Percentiles rank a stretch among this genome's conserved stretches.
Conservation (phyloP, 2,329 filamentous ascomycete species). For the Penicillium thymicola region DNA sequence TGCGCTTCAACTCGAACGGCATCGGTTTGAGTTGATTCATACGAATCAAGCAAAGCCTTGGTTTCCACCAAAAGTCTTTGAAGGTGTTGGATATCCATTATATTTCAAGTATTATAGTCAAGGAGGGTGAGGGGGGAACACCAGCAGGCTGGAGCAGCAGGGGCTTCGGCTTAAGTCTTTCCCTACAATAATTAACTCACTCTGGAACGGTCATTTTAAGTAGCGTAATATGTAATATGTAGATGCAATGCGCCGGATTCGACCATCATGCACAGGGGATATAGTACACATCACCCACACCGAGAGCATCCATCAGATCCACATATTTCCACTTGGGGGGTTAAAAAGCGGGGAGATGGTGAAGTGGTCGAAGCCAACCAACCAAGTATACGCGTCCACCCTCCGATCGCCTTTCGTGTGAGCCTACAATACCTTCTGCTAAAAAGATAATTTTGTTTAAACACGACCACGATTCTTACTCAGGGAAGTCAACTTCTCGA, state of each 20-base stretch:
- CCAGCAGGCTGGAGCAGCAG: background rate
- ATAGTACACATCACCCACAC: background rate
- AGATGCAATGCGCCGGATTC: too few relatives aligned
- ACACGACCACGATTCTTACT: too few relatives aligned
- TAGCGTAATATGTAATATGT: too few relatives aligned
- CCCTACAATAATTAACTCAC: too few relatives aligned
- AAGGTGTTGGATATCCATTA: slow-evolving; percentile 13
- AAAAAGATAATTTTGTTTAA: too few relatives aligned
- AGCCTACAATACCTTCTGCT: too few relatives aligned
- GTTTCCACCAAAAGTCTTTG: slow-evolving; percentile 6
- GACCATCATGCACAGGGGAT: background rate
- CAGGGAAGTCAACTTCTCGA: too few relatives aligned
- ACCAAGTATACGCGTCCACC: background rate
- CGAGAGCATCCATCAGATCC: background rate
- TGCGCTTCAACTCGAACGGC: slow-evolving; percentile 13
- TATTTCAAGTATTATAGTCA: background rate
- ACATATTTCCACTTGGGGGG: background rate
- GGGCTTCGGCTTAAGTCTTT: background rate
- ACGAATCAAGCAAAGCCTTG: slow-evolving; percentile 7
- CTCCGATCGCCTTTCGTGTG: too few relatives aligned
- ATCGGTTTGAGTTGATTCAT: slow-evolving; percentile 9
- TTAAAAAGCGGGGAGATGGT: background rate
- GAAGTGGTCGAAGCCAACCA: background rate
- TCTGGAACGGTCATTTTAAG: too few relatives aligned
- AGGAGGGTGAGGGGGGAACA: background rate